Conservation (phyloP, 2,329 filamentous ascomycete species). For the Onygenales sp. region DNA sequence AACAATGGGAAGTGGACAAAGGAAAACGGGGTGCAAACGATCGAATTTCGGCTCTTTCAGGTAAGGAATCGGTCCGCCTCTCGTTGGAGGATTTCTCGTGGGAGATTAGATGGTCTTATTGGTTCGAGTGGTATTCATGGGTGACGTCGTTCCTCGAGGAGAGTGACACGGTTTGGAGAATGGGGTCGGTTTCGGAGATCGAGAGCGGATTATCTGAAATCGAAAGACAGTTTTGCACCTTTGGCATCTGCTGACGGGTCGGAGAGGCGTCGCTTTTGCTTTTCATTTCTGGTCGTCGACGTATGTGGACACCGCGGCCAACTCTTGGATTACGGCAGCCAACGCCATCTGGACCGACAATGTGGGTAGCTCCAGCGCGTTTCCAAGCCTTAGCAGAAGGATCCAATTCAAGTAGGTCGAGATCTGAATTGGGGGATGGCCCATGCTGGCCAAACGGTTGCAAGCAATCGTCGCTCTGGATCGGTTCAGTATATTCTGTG, state of each 20-base stretch:
- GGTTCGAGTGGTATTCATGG: not conserved
- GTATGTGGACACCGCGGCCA: not conserved
- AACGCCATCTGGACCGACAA: not conserved
- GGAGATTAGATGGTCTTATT: not conserved
- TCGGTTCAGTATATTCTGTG: not conserved
- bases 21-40: too few relatives aligned
- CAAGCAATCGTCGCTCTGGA: not conserved
- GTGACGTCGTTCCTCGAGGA: not conserved
- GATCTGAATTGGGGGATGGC: not conserved
- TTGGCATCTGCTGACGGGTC: not conserved
- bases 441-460: not conserved
- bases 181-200: not conserved
- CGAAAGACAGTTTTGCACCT: not conserved
- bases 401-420: not conserved
- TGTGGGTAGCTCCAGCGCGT: not conserved
- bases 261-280: not conserved
- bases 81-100: too few relatives aligned
- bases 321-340: not conserved
- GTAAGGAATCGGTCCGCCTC: too few relatives aligned
- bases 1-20: too few relatives aligned
- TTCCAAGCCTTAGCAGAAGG: not conserved
- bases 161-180: not conserved
- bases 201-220: not conserved
- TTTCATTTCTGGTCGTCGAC: conserved; percentile 1
- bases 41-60: too few relatives aligned